Percentiles rank a stretch among this genome's conserved stretches.
phyloP scores from a whole-genome alignment of 2,329 filamentous ascomycete genomes.

The Sporothrix pseudoabietina region DNA sequence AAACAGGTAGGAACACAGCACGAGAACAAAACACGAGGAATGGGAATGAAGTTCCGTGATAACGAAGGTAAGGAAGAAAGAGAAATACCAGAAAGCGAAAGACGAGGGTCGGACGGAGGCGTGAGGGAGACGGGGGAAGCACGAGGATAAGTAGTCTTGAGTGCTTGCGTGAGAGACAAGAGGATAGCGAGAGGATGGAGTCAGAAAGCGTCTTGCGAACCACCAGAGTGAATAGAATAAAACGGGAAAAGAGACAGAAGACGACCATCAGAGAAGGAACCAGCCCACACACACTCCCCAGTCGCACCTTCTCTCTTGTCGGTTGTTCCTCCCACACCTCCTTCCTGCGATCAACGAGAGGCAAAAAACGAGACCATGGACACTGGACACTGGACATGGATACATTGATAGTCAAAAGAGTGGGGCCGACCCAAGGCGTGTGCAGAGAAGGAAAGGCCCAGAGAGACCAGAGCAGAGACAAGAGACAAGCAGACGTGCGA shows the following conservation, averaged over 20 bases:
- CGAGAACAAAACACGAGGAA: conserved; percentile 47
- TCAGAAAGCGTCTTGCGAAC: conserved; percentile 10
- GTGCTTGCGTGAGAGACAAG: conserved; percentile 31
- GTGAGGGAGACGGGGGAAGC: conserved; percentile 40
- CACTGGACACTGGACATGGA: conserved; percentile 22
- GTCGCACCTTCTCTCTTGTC: conserved; percentile 21
- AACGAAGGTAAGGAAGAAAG: conserved; percentile 35
- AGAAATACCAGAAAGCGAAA: conserved; percentile 41
- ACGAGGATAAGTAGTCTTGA: conserved; percentile 51
- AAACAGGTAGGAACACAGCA: conserved; percentile 31
- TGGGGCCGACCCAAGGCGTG: conserved; percentile 32
- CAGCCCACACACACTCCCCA: conserved; percentile 24
- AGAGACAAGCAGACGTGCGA: background rate
- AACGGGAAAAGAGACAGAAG: conserved; percentile 26
- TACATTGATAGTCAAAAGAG: conserved; percentile 42
- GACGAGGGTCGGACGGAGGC: conserved; percentile 44
- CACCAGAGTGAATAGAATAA: conserved; percentile 12
- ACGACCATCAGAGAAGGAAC: conserved; percentile 21
- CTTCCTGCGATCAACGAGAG: conserved; percentile 43
- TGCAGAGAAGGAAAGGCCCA: conserved; percentile 28
- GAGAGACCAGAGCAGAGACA: background rate
- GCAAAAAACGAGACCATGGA: conserved; percentile 37
- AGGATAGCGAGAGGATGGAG: conserved; percentile 27
- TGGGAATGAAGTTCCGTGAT: conserved; percentile 53
- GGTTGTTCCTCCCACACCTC: conserved; percentile 42